Percentiles rank a stretch among this genome's conserved stretches.
These are phyloP conservation scores for Leccinum boreale DNA, from an alignment of 768 basidiomycete species.

Conservation along the genomic window DNA sequence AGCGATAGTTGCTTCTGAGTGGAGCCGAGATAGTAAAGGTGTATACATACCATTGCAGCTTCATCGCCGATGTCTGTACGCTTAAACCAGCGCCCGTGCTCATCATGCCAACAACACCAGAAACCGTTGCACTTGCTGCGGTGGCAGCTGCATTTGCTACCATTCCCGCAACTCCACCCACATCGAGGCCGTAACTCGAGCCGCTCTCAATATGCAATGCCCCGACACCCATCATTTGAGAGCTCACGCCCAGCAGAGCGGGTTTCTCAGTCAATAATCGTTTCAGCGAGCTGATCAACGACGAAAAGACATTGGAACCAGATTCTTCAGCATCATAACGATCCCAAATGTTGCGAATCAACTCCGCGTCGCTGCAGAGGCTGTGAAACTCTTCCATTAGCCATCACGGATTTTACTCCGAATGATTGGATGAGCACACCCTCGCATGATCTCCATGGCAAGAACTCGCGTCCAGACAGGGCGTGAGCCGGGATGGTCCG, in stretches of 20 bases:
- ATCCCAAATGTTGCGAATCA: constrained; percentile 77
- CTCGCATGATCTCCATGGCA: constrained; percentile 89
- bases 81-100: constrained; percentile 68
- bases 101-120: constrained; percentile 85
- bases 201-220: constrained; percentile 36
- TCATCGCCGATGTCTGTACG: constrained; percentile 74
- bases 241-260: constrained; percentile 68
- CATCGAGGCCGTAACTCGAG: constrained; percentile 53
- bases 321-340: constrained; percentile 63
- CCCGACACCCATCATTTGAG: constrained; percentile 82
- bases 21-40: neutral
- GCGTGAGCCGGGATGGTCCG: constrained; percentile 34
- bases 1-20: neutral
- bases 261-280: constrained; percentile 89
- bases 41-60: constrained; percentile 76
- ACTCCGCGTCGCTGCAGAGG: constrained; percentile 74
- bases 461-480: constrained; percentile 89
- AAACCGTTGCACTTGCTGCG: constrained; percentile 79
- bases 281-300: constrained; percentile 80
- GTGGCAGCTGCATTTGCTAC: constrained; percentile 79
- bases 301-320: constrained; percentile 69
- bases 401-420: neutral
- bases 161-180: constrained; percentile 73
- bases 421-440: constrained; percentile 39
- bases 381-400: constrained; percentile 33